Percentiles rank a stretch among this genome's conserved stretches.
phyloP scores from a whole-genome alignment of 2,329 filamentous ascomycete species.

The Epicoccum sorghinum region DNA sequence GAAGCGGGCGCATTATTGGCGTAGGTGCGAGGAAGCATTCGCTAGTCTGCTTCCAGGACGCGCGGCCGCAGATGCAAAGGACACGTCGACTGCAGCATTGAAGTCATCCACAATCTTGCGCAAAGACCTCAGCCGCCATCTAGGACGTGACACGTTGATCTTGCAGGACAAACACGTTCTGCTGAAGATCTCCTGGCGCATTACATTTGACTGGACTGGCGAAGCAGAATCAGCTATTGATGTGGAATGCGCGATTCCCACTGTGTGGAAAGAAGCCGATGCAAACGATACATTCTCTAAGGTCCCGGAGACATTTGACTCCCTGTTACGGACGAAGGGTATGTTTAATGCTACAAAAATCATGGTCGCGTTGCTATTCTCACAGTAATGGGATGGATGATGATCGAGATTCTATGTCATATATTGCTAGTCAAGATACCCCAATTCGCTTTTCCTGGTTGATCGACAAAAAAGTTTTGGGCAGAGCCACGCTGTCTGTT shows the following conservation, averaged over 20 bases:
- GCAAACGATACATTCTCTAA: conserved; percentile 61
- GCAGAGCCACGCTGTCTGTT: too few species aligned
- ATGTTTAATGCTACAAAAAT: conserved; percentile 64
- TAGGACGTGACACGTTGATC: conserved; percentile 38
- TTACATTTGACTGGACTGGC: conserved; percentile 74
- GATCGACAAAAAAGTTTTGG: too few species aligned
- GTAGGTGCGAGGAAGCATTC: conserved; percentile 58
- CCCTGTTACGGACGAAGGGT: conserved; percentile 62
- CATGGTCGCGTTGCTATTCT: conserved; percentile 64
- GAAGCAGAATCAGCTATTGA: conserved; percentile 67
- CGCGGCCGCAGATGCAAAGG: conserved; percentile 24
- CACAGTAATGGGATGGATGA: too few species aligned
- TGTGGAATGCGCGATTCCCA: conserved; percentile 63
- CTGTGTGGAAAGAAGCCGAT: conserved; percentile 68
- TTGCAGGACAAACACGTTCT: conserved; percentile 49
- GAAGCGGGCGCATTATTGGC: conserved; percentile 69
- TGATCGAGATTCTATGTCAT: too few species aligned
- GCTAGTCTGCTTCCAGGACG: conserved; percentile 30
- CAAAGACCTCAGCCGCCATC: conserved; percentile 58
- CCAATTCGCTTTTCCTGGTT: background rate
- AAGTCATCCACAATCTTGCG: conserved; percentile 35
- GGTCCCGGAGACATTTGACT: conserved; percentile 66
- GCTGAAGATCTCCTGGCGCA: conserved; percentile 66
- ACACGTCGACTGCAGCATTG: conserved; percentile 17
- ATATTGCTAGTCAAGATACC: conserved; percentile 3